Conservation (phyloP, 2,329 filamentous ascomycete genomes). For the Apiospora arundinis region DNA sequence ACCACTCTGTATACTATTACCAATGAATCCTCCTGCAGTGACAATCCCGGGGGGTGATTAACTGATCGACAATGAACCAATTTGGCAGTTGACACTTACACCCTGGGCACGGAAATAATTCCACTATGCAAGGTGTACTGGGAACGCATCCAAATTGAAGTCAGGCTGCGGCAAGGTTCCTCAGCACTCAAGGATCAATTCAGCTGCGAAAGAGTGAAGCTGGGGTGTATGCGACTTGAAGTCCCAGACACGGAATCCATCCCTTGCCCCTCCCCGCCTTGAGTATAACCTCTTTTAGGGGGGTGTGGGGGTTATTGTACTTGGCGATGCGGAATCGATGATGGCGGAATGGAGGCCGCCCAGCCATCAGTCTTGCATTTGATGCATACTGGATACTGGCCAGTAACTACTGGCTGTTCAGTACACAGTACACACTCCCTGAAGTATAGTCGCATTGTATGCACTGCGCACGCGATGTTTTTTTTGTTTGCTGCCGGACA, state of each 20-base stretch:
- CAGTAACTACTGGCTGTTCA: background rate
- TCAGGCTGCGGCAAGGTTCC: background rate
- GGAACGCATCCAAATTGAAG: background rate
- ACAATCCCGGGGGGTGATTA: too few relatives aligned
- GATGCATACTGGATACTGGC: too few relatives aligned
- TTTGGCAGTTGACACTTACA: background rate
- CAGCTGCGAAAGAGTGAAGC: background rate
- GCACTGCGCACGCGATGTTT: slow-evolving; percentile 10
- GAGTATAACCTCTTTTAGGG: background rate
- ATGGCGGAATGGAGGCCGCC: slow-evolving; percentile 1
- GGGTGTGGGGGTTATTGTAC: background rate
- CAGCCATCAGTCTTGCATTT: background rate
- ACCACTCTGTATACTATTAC: background rate
- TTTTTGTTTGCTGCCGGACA: slow-evolving; percentile 3
- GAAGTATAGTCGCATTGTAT: slow-evolving; percentile 14
- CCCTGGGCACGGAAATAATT: background rate
- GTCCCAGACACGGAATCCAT: background rate
- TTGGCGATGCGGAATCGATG: background rate
- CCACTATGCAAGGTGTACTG: background rate
- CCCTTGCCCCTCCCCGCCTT: background rate
- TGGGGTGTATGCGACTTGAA: background rate
- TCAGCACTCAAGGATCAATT: background rate
- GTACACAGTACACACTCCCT: background rate
- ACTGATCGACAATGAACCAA: background rate
- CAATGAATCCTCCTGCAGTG: background rate